These are phyloP conservation scores for Neoboletus magnificus DNA, from an alignment of 768 basidiomycete species.

Conservation along the genomic window DNA sequence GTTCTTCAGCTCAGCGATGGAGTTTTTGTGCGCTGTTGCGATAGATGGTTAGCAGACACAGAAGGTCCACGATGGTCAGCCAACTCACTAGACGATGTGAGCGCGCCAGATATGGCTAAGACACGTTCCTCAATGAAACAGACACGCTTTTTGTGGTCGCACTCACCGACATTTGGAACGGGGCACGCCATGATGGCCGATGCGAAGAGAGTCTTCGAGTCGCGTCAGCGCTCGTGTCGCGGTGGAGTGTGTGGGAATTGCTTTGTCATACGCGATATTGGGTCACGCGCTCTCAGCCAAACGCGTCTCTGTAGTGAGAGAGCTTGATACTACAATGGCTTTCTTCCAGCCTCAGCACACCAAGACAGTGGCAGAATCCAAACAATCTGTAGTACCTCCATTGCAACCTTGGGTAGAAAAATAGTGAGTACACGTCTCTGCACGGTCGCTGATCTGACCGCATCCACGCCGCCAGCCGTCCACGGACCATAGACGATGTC, in stretches of 20 bases:
- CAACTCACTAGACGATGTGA: constrained; percentile 16
- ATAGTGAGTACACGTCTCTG: constrained; percentile 61
- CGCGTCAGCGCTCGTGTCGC: constrained; percentile 22
- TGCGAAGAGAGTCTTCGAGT: constrained; percentile 10
- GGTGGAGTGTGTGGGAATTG: constrained; percentile 28
- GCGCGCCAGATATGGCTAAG: constrained; percentile 13
- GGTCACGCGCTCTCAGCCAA: constrained; percentile 44
- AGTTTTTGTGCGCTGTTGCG: constrained; percentile 38
- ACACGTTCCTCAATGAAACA: neutral
- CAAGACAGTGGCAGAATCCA: constrained; percentile 38
- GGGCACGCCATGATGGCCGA: constrained; percentile 21
- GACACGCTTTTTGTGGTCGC: constrained; percentile 1
- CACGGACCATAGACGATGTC: constrained; percentile 96
- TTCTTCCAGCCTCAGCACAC: constrained; percentile 57
- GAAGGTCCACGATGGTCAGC: neutral
- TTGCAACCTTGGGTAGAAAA: constrained; percentile 98
- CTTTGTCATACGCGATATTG: constrained; percentile 35
- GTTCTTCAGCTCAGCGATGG: constrained; percentile 66
- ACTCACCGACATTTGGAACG: constrained; percentile 17
- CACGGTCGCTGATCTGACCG: neutral
- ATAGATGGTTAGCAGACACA: neutral
- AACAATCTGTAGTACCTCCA: constrained; percentile 51
- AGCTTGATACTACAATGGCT: constrained; percentile 42
- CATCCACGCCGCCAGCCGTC: constrained; percentile 57
- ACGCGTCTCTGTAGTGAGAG: constrained; percentile 30